A percentile compares a stretch with the other conserved stretches of the same genome.
phyloP scores from a whole-genome alignment of 169 alveolate species.

The Cryptosporidium ubiquitum region DNA sequence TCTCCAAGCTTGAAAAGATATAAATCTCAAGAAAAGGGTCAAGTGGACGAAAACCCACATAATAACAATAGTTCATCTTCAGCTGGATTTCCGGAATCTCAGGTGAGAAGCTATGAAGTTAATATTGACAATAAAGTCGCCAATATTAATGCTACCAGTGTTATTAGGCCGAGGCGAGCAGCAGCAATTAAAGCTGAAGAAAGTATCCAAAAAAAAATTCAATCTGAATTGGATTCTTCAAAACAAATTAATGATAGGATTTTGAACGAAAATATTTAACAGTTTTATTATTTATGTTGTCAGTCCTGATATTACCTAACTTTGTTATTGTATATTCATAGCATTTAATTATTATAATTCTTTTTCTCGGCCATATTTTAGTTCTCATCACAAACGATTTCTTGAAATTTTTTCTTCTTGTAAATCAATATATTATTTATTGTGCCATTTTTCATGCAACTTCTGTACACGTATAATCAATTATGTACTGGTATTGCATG shows the following conservation, averaged over 20 bases:
- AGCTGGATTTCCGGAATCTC: background rate
- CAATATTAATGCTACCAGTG: background rate
- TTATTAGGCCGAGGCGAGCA: slow-evolving; percentile 56
- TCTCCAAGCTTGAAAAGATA: slow-evolving; percentile 16
- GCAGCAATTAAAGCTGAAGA: slow-evolving; percentile 72
- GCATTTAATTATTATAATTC: background rate
- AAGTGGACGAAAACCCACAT: background rate
- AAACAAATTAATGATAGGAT: background rate
- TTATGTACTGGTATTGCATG: slow-evolving; percentile 45
- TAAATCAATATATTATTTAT: background rate
- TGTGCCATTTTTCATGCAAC: background rate
- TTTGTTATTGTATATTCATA: background rate
- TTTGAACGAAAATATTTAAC: background rate
- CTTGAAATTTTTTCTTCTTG: no score
- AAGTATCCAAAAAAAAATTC: slow-evolving; percentile 62
- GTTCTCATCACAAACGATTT: background rate
- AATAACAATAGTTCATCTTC: background rate
- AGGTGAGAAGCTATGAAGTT: background rate
- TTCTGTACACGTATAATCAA: background rate
- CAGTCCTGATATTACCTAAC: background rate
- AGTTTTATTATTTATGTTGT: background rate
- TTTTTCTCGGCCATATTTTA: no score
- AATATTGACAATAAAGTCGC: no score
- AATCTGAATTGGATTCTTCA: slow-evolving; percentile 44
- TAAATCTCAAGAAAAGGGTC: slow-evolving; percentile 14